A percentile compares a stretch with the other conserved stretches of the same genome.
Evolutionary conservation across 257 asterid genomes (phyloP).

Genomic region (Ligustrum vulgare): DNA sequence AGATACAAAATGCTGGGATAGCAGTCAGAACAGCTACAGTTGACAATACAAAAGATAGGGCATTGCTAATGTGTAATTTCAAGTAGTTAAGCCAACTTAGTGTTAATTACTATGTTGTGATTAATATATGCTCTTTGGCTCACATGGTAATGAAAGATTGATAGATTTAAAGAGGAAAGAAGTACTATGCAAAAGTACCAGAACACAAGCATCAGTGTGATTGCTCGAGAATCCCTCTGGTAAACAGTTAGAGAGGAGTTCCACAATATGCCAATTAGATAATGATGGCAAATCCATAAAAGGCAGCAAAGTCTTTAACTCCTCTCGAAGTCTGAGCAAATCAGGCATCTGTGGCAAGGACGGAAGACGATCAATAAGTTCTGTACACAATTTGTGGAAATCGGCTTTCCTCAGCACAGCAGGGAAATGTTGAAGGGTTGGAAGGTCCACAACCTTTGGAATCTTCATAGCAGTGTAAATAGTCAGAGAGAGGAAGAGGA

Average conservation of each 20-base stretch:
- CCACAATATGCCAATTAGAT: constrained; percentile 73
- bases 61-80: neutral
- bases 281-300: constrained; percentile 57
- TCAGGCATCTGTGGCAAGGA: constrained; percentile 79
- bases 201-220: constrained; percentile 61
- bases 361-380: constrained; percentile 70
- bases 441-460: constrained; percentile 73
- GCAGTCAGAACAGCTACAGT: too few species aligned
- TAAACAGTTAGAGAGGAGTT: constrained; percentile 72
- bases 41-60: too few species aligned
- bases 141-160: neutral
- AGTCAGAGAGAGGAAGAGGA: constrained; percentile 84
- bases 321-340: constrained; percentile 61
- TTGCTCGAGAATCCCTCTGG: constrained; percentile 71
- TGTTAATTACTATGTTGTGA: neutral
- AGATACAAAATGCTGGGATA: neutral
- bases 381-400: constrained; percentile 63
- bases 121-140: neutral
- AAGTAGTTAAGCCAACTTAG: neutral
- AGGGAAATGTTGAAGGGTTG: constrained; percentile 55
- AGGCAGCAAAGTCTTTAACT: constrained; percentile 47
- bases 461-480: constrained; percentile 82
- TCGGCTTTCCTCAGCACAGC: constrained; percentile 72
- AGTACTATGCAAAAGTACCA: constrained; percentile 43
- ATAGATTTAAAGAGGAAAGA: neutral